Base-by-base conservation (phyloP, 768 basidiomycete species). In the Lyophyllum atratum region DNA sequence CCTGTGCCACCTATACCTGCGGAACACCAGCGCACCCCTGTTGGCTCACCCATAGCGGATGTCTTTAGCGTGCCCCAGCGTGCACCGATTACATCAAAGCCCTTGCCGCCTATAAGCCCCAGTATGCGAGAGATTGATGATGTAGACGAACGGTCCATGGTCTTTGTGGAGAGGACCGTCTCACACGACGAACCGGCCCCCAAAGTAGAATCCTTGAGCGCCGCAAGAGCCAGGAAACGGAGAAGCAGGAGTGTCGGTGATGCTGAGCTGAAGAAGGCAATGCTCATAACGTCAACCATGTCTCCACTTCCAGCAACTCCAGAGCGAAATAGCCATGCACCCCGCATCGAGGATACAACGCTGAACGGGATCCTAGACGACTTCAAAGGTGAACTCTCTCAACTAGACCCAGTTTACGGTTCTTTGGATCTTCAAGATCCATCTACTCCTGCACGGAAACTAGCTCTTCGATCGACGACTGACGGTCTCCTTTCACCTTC, bases 241-340 rank as follows among this genome's bases (percentile, higher is more conserved):
- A 76, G 90, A 57, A 91, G 89, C 66, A 83, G 86, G 82, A 92
- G 90, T 61, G 83, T 89, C 50, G 81, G 87, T 49, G 84, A 89
- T 65, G 78, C 79, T 7, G 88, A 89, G 37, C 62, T 81, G 48
- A 79, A 83, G 67, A 79, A 79, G 59, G 67, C 73, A 2, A 68
- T 75, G 56, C 53, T 73, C 2, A 67, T 75, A 45, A 62, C 76
- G 21, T 68, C 77, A 33, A 64, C 77, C 6, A 59, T 71, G 15
- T 72, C 74, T 47, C 73, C 74, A 22, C 70, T 74, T 6, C 75
- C 78, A 24, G 61, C 73, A 39, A 67, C 76, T 21, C 56, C 65
- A 66, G 68, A 65, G 39, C 49, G 55, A 51, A 47, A 49, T 53
- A 34, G 56, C 29, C 22, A 58, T 55, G 46, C 60, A n/a, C 40